Evolutionary conservation across 768 basidiomycete genomes (phyloP).

Genomic region (Gloeophyllum trabeum): DNA sequence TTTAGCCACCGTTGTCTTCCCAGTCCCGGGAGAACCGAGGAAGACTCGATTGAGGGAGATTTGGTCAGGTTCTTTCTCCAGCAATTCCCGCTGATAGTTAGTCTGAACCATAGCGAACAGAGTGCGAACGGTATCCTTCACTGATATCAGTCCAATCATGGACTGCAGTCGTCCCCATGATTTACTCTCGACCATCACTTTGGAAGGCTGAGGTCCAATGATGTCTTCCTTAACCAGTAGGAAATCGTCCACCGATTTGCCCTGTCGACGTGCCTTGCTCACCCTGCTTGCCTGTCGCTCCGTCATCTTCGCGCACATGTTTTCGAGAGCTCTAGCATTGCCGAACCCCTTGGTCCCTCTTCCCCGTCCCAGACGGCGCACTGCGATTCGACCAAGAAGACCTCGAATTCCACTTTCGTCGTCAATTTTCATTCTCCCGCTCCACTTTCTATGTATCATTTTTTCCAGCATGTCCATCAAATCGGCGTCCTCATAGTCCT

Average conservation of each 20-base stretch:
- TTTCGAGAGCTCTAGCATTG: slow-evolving; percentile 52
- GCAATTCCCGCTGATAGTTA: slow-evolving; percentile 52
- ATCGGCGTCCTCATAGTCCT: slow-evolving; percentile 49
- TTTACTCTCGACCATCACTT: slow-evolving; percentile 29
- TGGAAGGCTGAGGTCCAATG: slow-evolving; percentile 54
- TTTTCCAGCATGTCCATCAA: slow-evolving; percentile 43
- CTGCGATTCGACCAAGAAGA: slow-evolving; percentile 40
- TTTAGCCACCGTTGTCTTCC: slow-evolving; percentile 61
- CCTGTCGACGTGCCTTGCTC: slow-evolving; percentile 25
- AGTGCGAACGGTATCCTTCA: slow-evolving; percentile 42
- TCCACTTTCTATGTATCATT: slow-evolving; percentile 32
- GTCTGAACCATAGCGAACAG: slow-evolving; percentile 33
- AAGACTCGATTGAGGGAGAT: slow-evolving; percentile 56
- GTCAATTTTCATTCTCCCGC: slow-evolving; percentile 42
- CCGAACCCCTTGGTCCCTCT: slow-evolving; percentile 53
- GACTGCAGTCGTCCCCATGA: slow-evolving; percentile 41
- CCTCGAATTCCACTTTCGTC: slow-evolving; percentile 35
- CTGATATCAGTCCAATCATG: slow-evolving; percentile 41
- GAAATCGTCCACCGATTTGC: slow-evolving; percentile 34
- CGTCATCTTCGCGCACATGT: slow-evolving; percentile 31
- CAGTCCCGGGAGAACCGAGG: slow-evolving; percentile 58
- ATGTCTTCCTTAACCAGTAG: slow-evolving; percentile 40
- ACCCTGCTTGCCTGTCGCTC: slow-evolving; percentile 46
- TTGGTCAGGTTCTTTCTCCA: slow-evolving; percentile 38
- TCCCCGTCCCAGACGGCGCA: slow-evolving; percentile 51